Conservation (phyloP, 1,284 basidiomycete genomes). For the Athelia sp. region DNA sequence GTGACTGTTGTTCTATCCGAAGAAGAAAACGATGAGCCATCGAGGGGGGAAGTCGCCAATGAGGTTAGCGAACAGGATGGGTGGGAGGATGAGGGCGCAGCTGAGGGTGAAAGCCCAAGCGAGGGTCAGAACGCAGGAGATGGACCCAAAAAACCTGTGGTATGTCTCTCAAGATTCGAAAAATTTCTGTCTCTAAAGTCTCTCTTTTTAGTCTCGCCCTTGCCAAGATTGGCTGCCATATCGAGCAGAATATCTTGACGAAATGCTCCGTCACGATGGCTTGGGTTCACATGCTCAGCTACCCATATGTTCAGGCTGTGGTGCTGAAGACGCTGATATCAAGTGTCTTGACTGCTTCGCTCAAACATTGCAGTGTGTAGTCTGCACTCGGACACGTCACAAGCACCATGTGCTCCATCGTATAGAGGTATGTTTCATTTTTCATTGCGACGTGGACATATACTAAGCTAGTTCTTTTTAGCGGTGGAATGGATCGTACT, state of each 20-base stretch:
- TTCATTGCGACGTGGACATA: background rate
- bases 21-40: no score
- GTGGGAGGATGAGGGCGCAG: no score
- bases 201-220: background rate
- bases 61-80: no score
- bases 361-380: background rate
- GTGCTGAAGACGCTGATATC: background rate
- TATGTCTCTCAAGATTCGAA: no score
- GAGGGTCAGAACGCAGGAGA: background rate
- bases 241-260: background rate
- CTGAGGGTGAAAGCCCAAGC: background rate
- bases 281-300: background rate
- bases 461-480: background rate
- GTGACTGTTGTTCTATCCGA: no score
- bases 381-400: background rate
- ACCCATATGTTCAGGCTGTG: background rate
- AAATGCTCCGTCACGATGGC: background rate
- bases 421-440: background rate
- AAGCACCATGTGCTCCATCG: background rate
- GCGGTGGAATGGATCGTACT: slow-evolving; percentile 1
- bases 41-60: no score
- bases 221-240: background rate
- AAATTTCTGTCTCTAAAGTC: no score
- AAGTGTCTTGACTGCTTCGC: background rate
- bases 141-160: background rate